phyloP scores from a whole-genome alignment of 2,329 filamentous ascomycete genomes.

The Dactylonectria macrodidyma region DNA sequence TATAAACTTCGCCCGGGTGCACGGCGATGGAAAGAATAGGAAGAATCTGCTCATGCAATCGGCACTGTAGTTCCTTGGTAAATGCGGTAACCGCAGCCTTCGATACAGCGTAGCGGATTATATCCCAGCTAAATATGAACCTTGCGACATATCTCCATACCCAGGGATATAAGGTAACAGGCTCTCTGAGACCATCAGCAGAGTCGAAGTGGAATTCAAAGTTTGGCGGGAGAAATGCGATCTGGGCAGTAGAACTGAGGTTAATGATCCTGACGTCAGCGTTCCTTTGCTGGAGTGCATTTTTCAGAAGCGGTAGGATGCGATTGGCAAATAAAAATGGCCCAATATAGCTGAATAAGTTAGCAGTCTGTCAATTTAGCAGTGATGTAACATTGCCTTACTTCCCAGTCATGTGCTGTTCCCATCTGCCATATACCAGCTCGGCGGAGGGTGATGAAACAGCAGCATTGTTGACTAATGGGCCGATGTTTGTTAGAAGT shows the following conservation, averaged over 20 bases:
- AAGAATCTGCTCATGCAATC: constrained; percentile 12
- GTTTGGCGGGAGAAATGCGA: constrained; percentile 33
- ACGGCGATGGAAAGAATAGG: constrained; percentile 16
- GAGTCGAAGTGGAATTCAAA: constrained; percentile 41
- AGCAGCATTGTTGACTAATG: constrained; percentile 48
- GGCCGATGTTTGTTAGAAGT: no score
- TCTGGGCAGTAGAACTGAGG: constrained; percentile 38
- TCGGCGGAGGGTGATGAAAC: constrained; percentile 24
- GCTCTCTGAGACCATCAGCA: constrained; percentile 22
- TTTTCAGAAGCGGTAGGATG: constrained; percentile 46
- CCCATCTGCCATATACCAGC: constrained; percentile 37
- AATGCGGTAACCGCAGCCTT: constrained; percentile 23
- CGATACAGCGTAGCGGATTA: constrained; percentile 39
- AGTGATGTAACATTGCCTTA: constrained; percentile 12
- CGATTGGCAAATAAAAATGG: constrained; percentile 47
- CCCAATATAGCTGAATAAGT: constrained; percentile 42
- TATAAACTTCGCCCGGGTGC: constrained; percentile 25
- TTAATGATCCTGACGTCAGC: constrained; percentile 47
- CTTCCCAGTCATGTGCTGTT: constrained; percentile 44
- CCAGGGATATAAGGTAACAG: constrained; percentile 32
- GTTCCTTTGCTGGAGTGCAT: constrained; percentile 26
- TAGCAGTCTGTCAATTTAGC: neutral
- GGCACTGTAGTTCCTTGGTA: constrained; percentile 23
- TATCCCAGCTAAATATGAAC: constrained; percentile 39
- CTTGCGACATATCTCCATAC: constrained; percentile 21